Percentiles rank a stretch among this genome's conserved stretches.
phyloP scores from a whole-genome alignment of 2,329 filamentous ascomycete genomes.

The Stenocarpella maydis region DNA sequence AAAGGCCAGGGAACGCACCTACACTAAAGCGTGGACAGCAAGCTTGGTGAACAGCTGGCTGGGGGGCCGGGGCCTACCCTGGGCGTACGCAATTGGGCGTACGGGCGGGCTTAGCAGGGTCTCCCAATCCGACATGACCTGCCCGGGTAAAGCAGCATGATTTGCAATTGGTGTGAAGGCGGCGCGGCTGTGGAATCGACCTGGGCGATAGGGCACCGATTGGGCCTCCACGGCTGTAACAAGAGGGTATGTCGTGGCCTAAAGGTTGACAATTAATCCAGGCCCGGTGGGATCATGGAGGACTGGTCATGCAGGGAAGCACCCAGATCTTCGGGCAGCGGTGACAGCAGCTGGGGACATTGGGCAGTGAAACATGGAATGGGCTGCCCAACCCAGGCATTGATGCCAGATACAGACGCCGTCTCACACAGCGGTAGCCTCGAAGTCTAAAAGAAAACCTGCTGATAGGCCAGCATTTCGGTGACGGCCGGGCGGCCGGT shows the following conservation, averaged over 20 bases:
- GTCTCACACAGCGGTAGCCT: conserved; percentile 31
- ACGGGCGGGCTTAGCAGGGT: conserved; percentile 23
- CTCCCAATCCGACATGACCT: conserved; percentile 8
- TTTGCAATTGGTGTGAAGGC: conserved; percentile 29
- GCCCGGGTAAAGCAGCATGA: conserved; percentile 20
- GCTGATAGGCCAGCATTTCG: conserved; percentile 27
- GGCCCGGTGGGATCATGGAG: conserved; percentile 7
- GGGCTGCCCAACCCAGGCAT: conserved; percentile 36
- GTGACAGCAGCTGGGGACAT: conserved; percentile 35
- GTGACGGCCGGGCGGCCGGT: conserved; percentile 4
- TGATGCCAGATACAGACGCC: conserved; percentile 35
- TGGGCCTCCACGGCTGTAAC: conserved; percentile 34
- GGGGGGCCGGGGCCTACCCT: conserved; percentile 31
- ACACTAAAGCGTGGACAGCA: conserved; percentile 14
- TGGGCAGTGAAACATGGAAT: conserved; percentile 35
- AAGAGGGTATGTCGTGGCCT: conserved; percentile 33
- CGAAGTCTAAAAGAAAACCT: conserved; percentile 23
- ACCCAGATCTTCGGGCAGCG: conserved; percentile 32
- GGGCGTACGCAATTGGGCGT: conserved; percentile 27
- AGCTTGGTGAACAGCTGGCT: conserved; percentile 31
- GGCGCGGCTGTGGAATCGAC: conserved; percentile 26
- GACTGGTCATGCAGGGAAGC: conserved; percentile 31
- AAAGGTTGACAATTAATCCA: conserved; percentile 27
- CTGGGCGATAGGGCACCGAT: conserved; percentile 30
- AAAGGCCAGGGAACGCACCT: conserved; percentile 29